Conservation (phyloP, 257 asterid genomes). For the Solanum microdontum region DNA sequence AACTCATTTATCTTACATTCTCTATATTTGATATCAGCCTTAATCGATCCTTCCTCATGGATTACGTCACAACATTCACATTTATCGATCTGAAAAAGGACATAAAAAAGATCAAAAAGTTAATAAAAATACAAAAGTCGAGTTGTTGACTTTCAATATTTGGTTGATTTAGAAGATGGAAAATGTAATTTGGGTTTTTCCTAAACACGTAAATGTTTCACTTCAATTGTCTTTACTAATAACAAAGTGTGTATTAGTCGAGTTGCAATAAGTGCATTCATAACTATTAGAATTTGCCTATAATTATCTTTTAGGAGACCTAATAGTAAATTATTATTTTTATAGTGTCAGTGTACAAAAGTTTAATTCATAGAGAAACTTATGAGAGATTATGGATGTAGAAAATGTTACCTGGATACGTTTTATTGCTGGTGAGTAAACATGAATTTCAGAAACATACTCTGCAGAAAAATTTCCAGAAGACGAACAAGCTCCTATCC, state of each 20-base stretch:
- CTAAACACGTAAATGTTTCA: background rate
- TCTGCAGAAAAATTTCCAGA: conserved; percentile 7
- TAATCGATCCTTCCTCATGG: background rate
- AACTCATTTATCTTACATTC: conserved; percentile 17
- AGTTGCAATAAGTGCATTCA: background rate
- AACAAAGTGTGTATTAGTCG: background rate
- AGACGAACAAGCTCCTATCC: conserved; percentile 5
- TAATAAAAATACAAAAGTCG: background rate
- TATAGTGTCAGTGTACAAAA: too few relatives aligned
- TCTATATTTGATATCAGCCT: conserved; percentile 5
- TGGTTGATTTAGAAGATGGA: too few relatives aligned
- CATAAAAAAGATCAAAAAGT: background rate
- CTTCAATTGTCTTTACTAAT: background rate
- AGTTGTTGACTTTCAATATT: too few relatives aligned
- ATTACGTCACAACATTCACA: conserved; percentile 22
- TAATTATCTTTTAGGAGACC: background rate
- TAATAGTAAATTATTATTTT: too few relatives aligned
- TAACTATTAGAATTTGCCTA: background rate
- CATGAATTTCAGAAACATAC: conserved; percentile 3
- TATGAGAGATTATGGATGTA: background rate
- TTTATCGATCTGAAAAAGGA: conserved; percentile 9
- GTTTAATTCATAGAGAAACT: too few relatives aligned
- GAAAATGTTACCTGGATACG: conserved; percentile 5
- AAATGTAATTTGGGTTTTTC: too few relatives aligned
- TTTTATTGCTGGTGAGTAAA: conserved; percentile 1